phyloP scores from a whole-genome alignment of 805 yeast species.

The Saccharomyces mikatae region DNA sequence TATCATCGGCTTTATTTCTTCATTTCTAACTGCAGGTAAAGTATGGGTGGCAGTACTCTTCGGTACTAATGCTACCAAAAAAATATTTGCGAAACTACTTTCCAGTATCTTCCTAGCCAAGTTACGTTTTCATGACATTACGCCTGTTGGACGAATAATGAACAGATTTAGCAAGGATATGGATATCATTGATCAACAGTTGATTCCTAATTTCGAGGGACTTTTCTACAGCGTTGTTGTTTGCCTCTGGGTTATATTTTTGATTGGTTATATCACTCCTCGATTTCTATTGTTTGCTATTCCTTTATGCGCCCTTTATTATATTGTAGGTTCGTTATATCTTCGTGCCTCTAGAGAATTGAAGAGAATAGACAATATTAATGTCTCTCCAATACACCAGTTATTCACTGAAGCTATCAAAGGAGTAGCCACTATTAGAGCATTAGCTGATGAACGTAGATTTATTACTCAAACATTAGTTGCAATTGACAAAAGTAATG shows the following conservation, averaged over 20 bases:
- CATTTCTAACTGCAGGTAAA: conserved; percentile 46
- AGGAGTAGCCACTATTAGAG: conserved; percentile 84
- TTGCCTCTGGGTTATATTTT: conserved; percentile 52
- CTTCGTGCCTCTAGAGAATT: conserved; percentile 78
- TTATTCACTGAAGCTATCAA: conserved; percentile 80
- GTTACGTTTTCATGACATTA: conserved; percentile 77
- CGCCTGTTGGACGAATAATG: conserved; percentile 87
- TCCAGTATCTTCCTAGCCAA: conserved; percentile 59
- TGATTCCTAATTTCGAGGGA: conserved; percentile 64
- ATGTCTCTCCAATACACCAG: conserved; percentile 86
- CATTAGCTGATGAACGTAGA: conserved; percentile 77
- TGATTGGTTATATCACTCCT: conserved; percentile 71
- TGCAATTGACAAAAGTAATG: conserved; percentile 66
- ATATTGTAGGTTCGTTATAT: conserved; percentile 49
- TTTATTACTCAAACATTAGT: conserved; percentile 48
- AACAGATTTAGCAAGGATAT: conserved; percentile 87
- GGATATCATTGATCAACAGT: conserved; percentile 81
- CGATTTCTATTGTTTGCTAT: conserved; percentile 64
- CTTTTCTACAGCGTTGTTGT: conserved; percentile 51
- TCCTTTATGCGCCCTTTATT: conserved; percentile 49
- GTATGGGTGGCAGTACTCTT: conserved; percentile 35
- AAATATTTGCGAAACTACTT: conserved; percentile 55
- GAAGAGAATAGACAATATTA: conserved; percentile 64
- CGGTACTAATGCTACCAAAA: conserved; percentile 67
- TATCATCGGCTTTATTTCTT: conserved; percentile 53